These are phyloP conservation scores for Scalesia atractyloides DNA, from an alignment of 129 eudicot genomes.

Conservation along the genomic window DNA sequence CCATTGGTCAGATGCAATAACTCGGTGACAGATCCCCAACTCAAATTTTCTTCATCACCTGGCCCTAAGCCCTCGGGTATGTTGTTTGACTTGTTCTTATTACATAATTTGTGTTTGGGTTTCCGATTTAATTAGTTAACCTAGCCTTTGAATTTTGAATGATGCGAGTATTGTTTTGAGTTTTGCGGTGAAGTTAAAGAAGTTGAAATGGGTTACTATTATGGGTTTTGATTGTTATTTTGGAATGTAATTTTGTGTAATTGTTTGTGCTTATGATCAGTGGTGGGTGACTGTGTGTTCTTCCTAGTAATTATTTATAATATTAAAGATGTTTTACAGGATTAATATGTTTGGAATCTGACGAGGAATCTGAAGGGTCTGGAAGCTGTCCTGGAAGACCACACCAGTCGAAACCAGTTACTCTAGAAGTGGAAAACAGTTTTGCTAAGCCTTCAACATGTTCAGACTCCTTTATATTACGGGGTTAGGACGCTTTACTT, in stretches of 20 bases:
- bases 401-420: constrained; percentile 24
- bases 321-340: constrained; percentile 31
- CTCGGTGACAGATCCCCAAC: constrained; percentile 23
- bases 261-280: too few species aligned
- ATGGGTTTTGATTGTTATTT: background rate
- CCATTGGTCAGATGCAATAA: constrained; percentile 37
- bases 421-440: constrained; percentile 36
- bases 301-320: background rate
- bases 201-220: background rate
- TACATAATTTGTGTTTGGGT: background rate
- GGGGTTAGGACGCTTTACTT: constrained; percentile 30
- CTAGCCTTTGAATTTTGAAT: too few species aligned
- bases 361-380: constrained; percentile 53
- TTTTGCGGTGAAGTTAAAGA: too few species aligned
- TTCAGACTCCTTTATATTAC: constrained; percentile 33
- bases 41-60: constrained; percentile 21
- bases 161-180: too few species aligned
- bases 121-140: background rate
- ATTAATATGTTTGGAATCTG: constrained; percentile 73
- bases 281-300: background rate
- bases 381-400: constrained; percentile 24
- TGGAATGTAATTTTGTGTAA: background rate
- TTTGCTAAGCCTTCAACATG: constrained; percentile 39
- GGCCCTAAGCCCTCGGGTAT: constrained; percentile 42
- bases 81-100: constrained; percentile 1